Conservation (phyloP, 148 eudicot genomes). For the Fallopia convolvulus region DNA sequence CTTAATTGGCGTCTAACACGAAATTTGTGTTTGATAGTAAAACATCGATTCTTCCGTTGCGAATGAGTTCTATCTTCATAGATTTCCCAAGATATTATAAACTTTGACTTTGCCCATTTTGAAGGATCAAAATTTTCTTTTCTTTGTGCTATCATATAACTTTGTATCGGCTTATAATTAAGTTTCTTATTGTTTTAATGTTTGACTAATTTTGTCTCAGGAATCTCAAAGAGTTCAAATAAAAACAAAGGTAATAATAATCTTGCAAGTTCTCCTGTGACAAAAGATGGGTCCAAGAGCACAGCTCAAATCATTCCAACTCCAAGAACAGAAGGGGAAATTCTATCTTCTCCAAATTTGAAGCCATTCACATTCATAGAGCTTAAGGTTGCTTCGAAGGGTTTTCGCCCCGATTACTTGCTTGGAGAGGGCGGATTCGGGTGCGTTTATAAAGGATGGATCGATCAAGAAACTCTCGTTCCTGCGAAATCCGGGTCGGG, state of each 20-base stretch:
- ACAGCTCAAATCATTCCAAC: slow-evolving; percentile 24
- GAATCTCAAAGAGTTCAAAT: background rate
- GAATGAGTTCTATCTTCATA: too few species aligned
- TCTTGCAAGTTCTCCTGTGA: background rate
- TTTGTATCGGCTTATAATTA: too few species aligned
- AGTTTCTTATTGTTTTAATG: too few species aligned
- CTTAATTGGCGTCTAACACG: too few species aligned
- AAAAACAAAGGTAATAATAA: background rate
- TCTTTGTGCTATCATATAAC: too few species aligned
- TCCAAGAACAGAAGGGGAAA: slow-evolving; percentile 38
- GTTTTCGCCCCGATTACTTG: slow-evolving; percentile 30
- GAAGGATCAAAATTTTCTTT: too few species aligned
- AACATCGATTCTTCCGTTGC: too few species aligned
- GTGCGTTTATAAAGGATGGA: slow-evolving; percentile 36
- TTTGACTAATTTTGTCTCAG: too few species aligned
- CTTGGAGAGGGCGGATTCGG: slow-evolving; percentile 42
- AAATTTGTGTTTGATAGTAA: too few species aligned
- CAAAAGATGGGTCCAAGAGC: slow-evolving; percentile 10
- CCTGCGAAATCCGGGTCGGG: slow-evolving; percentile 33
- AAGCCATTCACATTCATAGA: slow-evolving; percentile 24
- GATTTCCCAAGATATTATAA: too few species aligned
- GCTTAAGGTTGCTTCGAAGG: slow-evolving; percentile 27
- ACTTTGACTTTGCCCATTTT: too few species aligned
- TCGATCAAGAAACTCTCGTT: slow-evolving; percentile 25
- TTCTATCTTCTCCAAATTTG: slow-evolving; percentile 20